phyloP scores from a whole-genome alignment of 176 grass and related monocot species.

The Hordeum marinum region DNA sequence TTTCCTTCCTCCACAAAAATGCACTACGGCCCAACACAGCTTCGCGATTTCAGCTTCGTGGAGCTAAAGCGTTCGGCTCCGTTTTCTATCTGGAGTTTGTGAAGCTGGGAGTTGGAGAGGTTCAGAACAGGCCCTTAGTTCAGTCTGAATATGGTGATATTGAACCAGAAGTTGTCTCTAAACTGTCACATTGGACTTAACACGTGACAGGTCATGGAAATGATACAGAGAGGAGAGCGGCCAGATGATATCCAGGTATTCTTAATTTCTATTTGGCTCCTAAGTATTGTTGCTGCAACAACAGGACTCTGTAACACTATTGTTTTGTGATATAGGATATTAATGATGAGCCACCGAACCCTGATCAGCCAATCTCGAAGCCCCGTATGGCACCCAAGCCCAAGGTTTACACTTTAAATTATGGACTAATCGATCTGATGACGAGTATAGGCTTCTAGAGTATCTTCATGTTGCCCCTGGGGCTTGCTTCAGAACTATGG shows the following conservation, averaged over 20 bases:
- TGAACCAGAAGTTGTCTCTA: background rate
- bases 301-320: background rate
- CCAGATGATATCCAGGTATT: conserved; percentile 62
- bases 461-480: background rate
- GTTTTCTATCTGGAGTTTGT: too few species aligned
- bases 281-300: background rate
- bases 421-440: background rate
- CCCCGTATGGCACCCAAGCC: conserved; percentile 52
- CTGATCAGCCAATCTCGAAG: conserved; percentile 54
- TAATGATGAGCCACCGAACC: conserved; percentile 52
- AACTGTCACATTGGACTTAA: background rate
- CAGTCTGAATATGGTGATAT: background rate
- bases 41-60: too few species aligned
- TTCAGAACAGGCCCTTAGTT: too few species aligned
- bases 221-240: conserved; percentile 62
- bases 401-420: conserved; percentile 40
- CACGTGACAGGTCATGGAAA: conserved; percentile 60
- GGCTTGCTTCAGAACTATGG: background rate
- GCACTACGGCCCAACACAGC: too few species aligned
- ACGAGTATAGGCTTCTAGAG: background rate
- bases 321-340: conserved; percentile 40
- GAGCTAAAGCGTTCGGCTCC: too few species aligned
- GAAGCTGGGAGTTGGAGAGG: too few species aligned
- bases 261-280: background rate
- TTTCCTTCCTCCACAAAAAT: too few species aligned